These are phyloP conservation scores for Lipomyces spencermartinsiae DNA, from an alignment of 805 yeast genomes.

Conservation along the genomic window DNA sequence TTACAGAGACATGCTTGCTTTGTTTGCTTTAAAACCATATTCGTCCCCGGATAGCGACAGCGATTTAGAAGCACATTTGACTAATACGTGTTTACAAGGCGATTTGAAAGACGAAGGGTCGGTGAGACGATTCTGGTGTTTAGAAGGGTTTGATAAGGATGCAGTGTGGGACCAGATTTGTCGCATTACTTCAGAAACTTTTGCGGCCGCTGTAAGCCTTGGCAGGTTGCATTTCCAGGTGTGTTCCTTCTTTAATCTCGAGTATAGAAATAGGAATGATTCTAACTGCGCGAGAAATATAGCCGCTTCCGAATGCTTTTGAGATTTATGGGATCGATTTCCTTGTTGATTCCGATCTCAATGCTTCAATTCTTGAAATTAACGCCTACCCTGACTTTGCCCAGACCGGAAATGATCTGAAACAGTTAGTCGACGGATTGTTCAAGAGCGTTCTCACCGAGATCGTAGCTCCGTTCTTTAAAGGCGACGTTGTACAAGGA, in stretches of 20 bases:
- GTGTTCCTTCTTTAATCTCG: not conserved
- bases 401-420: conserved; percentile 85
- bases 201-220: conserved; percentile 77
- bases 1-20: conserved; percentile 76
- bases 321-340: conserved; percentile 93
- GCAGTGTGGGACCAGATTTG: conserved; percentile 62
- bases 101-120: conserved; percentile 48
- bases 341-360: conserved; percentile 61
- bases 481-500: not conserved
- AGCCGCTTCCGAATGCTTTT: conserved; percentile 76
- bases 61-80: conserved; percentile 76
- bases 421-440: conserved; percentile 56
- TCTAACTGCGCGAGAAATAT: not conserved
- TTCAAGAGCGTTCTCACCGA: conserved; percentile 26
- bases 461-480: conserved; percentile 33
- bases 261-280: not conserved
- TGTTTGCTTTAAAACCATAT: conserved; percentile 72
- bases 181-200: conserved; percentile 69
- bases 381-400: conserved; percentile 96
- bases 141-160: conserved; percentile 44
- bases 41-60: conserved; percentile 47
- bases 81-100: conserved; percentile 90
- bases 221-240: conserved; percentile 81
- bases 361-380: conserved; percentile 76
- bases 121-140: conserved; percentile 70